phyloP scores from a whole-genome alignment of 2,329 filamentous ascomycete species.

The Cytospora schulzeri region DNA sequence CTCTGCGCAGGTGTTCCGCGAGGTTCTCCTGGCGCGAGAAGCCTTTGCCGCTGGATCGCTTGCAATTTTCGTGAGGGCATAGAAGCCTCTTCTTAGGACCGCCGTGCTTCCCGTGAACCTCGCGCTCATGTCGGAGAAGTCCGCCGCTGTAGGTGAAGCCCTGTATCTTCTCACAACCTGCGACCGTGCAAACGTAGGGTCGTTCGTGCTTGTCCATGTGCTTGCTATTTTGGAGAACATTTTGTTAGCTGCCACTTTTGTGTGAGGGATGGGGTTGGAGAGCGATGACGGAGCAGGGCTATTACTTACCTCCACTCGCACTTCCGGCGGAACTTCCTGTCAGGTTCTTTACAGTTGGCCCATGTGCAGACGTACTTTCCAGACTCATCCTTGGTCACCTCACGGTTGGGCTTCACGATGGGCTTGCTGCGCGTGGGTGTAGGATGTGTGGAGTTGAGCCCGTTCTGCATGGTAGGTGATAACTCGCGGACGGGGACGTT shows the following conservation, averaged over 20 bases:
- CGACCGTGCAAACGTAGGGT: slow-evolving; percentile 81
- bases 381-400: slow-evolving; percentile 62
- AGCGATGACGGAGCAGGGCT: slow-evolving; percentile 30
- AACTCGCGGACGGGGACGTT: slow-evolving; percentile 37
- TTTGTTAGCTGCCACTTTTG: neutral
- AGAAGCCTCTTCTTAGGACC: slow-evolving; percentile 85
- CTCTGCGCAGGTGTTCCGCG: slow-evolving; percentile 86
- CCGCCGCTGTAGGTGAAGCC: slow-evolving; percentile 96
- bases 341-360: slow-evolving; percentile 66
- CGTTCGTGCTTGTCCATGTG: slow-evolving; percentile 98
- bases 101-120: slow-evolving; percentile 89
- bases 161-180: slow-evolving; percentile 86
- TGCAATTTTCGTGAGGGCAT: slow-evolving; percentile 86
- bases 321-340: slow-evolving; percentile 72
- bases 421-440: slow-evolving; percentile 48
- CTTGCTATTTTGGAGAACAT: slow-evolving; percentile 61
- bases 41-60: slow-evolving; percentile 82
- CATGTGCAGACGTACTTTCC: slow-evolving; percentile 79
- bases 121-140: slow-evolving; percentile 84
- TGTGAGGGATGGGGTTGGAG: slow-evolving; percentile 4
- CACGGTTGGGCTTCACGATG: slow-evolving; percentile 61
- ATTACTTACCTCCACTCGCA: slow-evolving; percentile 90
- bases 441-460: slow-evolving; percentile 27
- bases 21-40: slow-evolving; percentile 94
- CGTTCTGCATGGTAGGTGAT: slow-evolving; percentile 34